Evolutionary conservation across 2,329 filamentous ascomycete species (phyloP).

Genomic region (Verticillium isaacii): DNA sequence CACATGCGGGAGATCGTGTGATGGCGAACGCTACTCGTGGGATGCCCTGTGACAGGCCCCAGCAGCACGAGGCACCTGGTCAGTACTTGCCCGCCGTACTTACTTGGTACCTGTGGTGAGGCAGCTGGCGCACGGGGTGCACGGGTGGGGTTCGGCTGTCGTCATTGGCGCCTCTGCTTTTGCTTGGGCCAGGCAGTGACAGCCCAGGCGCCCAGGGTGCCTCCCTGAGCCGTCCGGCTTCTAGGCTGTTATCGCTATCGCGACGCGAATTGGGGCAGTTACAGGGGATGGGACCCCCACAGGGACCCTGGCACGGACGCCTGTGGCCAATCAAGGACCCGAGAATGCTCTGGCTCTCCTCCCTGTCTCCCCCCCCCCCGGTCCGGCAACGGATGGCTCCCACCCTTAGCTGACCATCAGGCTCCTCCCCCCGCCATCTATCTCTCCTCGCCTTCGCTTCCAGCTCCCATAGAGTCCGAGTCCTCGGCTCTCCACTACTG

Average conservation of each 20-base stretch:
- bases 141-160: neutral
- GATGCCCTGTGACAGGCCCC: neutral
- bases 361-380: neutral
- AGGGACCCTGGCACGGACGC: neutral
- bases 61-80: neutral
- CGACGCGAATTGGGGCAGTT: neutral
- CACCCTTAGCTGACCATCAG: neutral
- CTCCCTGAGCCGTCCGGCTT: neutral
- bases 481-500: neutral
- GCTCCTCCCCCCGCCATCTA: neutral
- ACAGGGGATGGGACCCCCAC: neutral
- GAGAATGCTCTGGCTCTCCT: neutral
- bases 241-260: neutral
- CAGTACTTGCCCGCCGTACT: neutral
- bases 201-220: neutral
- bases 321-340: neutral
- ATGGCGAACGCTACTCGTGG: neutral
- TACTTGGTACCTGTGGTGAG: neutral
- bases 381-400: neutral
- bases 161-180: neutral
- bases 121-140: neutral
- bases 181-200: neutral
- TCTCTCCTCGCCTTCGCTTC: neutral
- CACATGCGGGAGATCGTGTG: neutral
- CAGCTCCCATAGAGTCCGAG: neutral